Evolutionary conservation across 129 eudicot genomes (phyloP).

Genomic region (Centella asiatica): DNA sequence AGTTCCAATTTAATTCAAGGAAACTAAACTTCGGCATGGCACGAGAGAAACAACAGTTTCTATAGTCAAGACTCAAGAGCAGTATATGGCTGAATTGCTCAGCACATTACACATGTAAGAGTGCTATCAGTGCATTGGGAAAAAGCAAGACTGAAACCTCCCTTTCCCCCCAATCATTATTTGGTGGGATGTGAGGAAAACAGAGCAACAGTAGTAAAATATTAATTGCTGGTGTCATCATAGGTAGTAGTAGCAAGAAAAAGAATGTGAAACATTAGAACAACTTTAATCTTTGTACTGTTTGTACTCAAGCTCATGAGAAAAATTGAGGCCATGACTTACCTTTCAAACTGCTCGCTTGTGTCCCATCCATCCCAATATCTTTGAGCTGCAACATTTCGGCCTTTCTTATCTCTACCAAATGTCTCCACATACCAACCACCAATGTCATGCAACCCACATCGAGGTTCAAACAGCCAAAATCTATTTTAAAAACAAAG

Average conservation of each 20-base stretch:
- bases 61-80: background rate
- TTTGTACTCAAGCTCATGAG: constrained; percentile 2
- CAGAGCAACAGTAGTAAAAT: no score
- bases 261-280: background rate
- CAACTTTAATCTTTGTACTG: background rate
- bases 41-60: background rate
- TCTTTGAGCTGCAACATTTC: constrained; percentile 54
- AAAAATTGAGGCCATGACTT: constrained; percentile 22
- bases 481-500: constrained; percentile 29
- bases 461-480: constrained; percentile 97
- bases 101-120: background rate
- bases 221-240: no score
- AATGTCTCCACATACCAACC: constrained; percentile 98
- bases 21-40: background rate
- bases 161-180: no score
- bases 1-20: background rate
- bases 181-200: no score
- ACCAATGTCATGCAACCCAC: constrained; percentile 89
- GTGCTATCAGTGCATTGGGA: background rate
- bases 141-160: no score
- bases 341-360: constrained; percentile 52
- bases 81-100: background rate
- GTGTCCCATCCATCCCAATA: constrained; percentile 78
- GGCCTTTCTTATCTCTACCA: constrained; percentile 65
- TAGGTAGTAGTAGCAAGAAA: no score